Base-by-base conservation (phyloP, 768 basidiomycete genomes). In the Rhodotorula kratochvilovae region DNA sequence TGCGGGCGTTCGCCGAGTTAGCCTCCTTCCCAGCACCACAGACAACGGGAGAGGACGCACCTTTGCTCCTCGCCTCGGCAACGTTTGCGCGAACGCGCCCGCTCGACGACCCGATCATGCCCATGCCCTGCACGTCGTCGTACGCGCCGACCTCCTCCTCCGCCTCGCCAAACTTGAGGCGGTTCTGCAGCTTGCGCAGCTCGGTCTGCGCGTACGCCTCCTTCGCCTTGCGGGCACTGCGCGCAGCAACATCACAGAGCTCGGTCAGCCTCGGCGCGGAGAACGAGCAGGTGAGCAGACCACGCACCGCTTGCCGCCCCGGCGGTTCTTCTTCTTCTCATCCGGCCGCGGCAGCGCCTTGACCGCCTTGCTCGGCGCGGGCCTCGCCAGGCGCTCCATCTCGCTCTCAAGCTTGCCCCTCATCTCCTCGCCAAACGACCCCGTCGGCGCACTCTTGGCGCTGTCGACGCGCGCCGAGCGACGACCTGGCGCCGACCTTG, bases 121-220 rank as follows among this genome's bases (percentile, higher is more conserved):
- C 96, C 79, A 98, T 81, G 11, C 96, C 96, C 83, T 92, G 91
- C n/a, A 93, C 94, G 83, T 97, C 88, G 82, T 96, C 96, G 76
- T 92, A 94, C 43, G 93, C 91, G 27, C 93, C 95, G 55, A 94
- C 90, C 80, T 99, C 96, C 78, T 94, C 89, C 78, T 98, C 96
- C 2, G 89, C 89, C 81, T 95, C 89, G 53, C 95, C 96, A 77
- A 99, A 98, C 66, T 84, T 87, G 90, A 98, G 90, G 58, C 96
- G 87, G 80, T 99, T 99, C 82, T 98, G 95, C 73, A 96, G 84
- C 81, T 98, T 98, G 72, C 93, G 88, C 56, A 99, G 83, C 79
- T 99, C 96, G 3, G 96, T 98, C 81, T 92, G 90, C 10, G 92
- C 93, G 78, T 94, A 94, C 2, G 92, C 93, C 81, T 98, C 96